Percentiles rank a stretch among this genome's conserved stretches.
Conservation (phyloP, 2,329 filamentous ascomycete genomes). For the Sporothrix brunneoviolacea region DNA sequence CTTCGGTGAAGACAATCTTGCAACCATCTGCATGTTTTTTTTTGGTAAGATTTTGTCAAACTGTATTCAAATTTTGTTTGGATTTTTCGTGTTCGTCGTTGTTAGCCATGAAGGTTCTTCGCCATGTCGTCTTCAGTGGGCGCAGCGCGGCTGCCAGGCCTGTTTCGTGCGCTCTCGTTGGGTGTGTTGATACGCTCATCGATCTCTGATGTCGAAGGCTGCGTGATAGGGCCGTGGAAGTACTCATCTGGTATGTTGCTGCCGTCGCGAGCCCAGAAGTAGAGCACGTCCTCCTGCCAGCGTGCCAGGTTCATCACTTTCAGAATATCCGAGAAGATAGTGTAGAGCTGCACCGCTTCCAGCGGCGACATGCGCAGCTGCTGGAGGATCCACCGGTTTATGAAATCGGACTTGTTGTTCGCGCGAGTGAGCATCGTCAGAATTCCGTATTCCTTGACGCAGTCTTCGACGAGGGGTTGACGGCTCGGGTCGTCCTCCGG, state of each 20-base stretch:
- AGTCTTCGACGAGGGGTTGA: conserved; percentile 30
- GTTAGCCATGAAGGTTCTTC: too few species aligned
- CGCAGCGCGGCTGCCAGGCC: too few species aligned
- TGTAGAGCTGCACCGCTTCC: conserved; percentile 38
- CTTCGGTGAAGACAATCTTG: too few species aligned
- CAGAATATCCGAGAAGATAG: conserved; percentile 27
- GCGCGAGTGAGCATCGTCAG: conserved; percentile 34
- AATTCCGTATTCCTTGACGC: conserved; percentile 44
- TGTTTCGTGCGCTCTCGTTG: too few species aligned
- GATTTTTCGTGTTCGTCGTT: too few species aligned
- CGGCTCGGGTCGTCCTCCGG: conserved; percentile 30
- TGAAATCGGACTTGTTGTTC: conserved; percentile 37
- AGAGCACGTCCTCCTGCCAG: conserved; percentile 38
- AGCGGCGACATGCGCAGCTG: conserved; percentile 41
- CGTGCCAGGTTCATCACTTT: conserved; percentile 27
- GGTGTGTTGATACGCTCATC: too few species aligned
- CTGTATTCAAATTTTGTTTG: too few species aligned
- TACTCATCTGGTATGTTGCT: background rate
- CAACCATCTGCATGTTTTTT: too few species aligned
- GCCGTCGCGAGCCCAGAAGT: conserved; percentile 34
- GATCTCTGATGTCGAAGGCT: too few species aligned
- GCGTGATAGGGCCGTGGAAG: conserved; percentile 5
- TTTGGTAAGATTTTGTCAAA: too few species aligned
- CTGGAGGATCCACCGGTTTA: conserved; percentile 49
- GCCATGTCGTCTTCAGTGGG: too few species aligned